Percentiles rank a stretch among this genome's conserved stretches.
Evolutionary conservation across 768 basidiomycete species (phyloP).

Genomic region (Termitomyces sp.): DNA sequence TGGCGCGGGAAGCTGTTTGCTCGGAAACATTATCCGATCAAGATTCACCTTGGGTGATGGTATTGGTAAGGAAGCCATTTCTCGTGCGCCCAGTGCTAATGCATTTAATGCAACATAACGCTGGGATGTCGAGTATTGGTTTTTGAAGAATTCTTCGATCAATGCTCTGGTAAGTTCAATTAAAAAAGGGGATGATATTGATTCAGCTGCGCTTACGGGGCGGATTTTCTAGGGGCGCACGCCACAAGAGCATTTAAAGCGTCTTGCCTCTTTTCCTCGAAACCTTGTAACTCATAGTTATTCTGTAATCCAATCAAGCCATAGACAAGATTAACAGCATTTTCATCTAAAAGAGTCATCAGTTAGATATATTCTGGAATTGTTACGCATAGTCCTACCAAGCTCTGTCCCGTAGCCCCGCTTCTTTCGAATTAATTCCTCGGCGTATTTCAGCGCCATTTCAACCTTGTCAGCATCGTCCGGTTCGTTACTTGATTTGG

Average conservation of each 20-base stretch:
- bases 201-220: slow-evolving; percentile 58
- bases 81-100: slow-evolving; percentile 79
- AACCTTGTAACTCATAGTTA: slow-evolving; percentile 78
- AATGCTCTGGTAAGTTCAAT: slow-evolving; percentile 46
- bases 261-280: slow-evolving; percentile 70
- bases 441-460: slow-evolving; percentile 74
- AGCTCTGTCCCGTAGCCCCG: slow-evolving; percentile 83
- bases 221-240: slow-evolving; percentile 71
- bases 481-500: slow-evolving; percentile 46
- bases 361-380: neutral
- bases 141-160: slow-evolving; percentile 91
- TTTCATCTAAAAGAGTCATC: slow-evolving; percentile 59
- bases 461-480: slow-evolving; percentile 74
- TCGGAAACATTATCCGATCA: slow-evolving; percentile 59
- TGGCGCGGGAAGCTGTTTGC: slow-evolving; percentile 66
- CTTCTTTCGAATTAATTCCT: slow-evolving; percentile 82
- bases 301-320: slow-evolving; percentile 72
- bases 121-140: slow-evolving; percentile 86
- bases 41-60: slow-evolving; percentile 22
- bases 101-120: slow-evolving; percentile 83
- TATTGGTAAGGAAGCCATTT: slow-evolving; percentile 53
- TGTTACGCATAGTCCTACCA: slow-evolving; percentile 40
- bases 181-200: neutral
- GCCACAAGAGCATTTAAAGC: slow-evolving; percentile 75
- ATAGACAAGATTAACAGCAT: slow-evolving; percentile 76